Percentiles rank a stretch among this genome's conserved stretches.
These are phyloP conservation scores for Oidiodendron maius DNA, from an alignment of 495 filamentous ascomycete species.

Conservation along the genomic window DNA sequence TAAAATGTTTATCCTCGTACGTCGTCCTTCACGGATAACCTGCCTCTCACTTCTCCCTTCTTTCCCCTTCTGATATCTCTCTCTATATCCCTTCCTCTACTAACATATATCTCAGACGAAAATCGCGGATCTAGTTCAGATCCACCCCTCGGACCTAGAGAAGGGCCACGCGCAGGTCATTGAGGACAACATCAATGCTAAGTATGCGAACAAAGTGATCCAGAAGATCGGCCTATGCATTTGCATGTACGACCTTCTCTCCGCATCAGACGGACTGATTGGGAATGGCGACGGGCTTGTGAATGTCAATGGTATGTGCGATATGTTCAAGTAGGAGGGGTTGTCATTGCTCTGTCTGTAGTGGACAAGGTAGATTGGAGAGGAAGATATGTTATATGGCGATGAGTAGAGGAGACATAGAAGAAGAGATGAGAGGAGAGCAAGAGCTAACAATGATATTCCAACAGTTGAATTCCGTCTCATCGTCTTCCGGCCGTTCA, in stretches of 20 bases:
- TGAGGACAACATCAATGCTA: conserved; percentile 90
- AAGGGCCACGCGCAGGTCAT: conserved; percentile 73
- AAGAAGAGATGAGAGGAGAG: background rate
- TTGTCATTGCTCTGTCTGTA: background rate
- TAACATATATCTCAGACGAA: conserved; percentile 48
- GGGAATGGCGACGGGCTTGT: conserved; percentile 85
- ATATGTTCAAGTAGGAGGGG: too few relatives aligned
- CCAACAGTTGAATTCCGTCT: conserved; percentile 86
- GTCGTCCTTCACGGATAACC: conserved; percentile 10
- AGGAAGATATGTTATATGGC: too few relatives aligned
- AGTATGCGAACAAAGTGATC: conserved; percentile 87
- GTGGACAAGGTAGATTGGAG: too few relatives aligned
- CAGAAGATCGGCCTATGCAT: conserved; percentile 86
- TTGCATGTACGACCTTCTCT: conserved; percentile 79
- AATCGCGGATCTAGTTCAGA: conserved; percentile 86
- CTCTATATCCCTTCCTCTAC: too few relatives aligned
- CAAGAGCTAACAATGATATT: background rate
- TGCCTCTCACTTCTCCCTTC: too few relatives aligned
- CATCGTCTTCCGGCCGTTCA: conserved; percentile 92
- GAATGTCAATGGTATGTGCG: conserved; percentile 88
- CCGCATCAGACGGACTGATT: conserved; percentile 84
- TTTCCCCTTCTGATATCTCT: too few relatives aligned
- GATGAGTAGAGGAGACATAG: background rate
- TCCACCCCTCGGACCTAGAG: conserved; percentile 76
- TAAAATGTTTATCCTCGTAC: conserved; percentile 60